phyloP scores from a whole-genome alignment of 2,329 filamentous ascomycete species.

The Gaeumannomyces sp. region DNA sequence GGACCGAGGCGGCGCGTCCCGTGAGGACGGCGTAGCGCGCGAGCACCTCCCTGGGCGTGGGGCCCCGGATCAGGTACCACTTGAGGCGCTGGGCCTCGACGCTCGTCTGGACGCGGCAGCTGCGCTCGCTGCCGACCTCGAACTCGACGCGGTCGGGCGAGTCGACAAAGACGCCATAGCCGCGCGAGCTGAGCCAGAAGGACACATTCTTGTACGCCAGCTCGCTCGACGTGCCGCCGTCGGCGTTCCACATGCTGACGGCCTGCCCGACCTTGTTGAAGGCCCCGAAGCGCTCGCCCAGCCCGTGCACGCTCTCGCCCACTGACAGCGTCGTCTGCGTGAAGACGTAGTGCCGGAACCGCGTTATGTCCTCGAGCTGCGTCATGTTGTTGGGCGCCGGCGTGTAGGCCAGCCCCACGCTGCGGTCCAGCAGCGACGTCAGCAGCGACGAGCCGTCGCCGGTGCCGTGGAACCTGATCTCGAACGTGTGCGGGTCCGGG shows the following conservation, averaged over 20 bases:
- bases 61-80: slow-evolving; percentile 68
- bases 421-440: slow-evolving; percentile 48
- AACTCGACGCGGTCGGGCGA: slow-evolving; percentile 63
- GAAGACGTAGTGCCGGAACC: slow-evolving; percentile 50
- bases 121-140: slow-evolving; percentile 69
- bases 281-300: slow-evolving; percentile 70
- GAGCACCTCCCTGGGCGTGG: slow-evolving; percentile 65
- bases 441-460: slow-evolving; percentile 40
- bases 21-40: slow-evolving; percentile 61
- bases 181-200: slow-evolving; percentile 64
- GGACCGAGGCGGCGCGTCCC: slow-evolving; percentile 57
- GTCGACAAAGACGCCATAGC: slow-evolving; percentile 73
- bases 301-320: slow-evolving; percentile 64
- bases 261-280: slow-evolving; percentile 72
- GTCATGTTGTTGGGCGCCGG: slow-evolving; percentile 46
- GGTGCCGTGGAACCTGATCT: slow-evolving; percentile 47
- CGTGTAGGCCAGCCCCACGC: slow-evolving; percentile 50
- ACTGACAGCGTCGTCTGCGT: slow-evolving; percentile 48
- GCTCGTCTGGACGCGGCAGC: slow-evolving; percentile 62
- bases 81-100: slow-evolving; percentile 64
- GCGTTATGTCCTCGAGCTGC: slow-evolving; percentile 45
- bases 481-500: slow-evolving; percentile 42
- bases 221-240: slow-evolving; percentile 61
- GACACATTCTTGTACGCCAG: slow-evolving; percentile 68
- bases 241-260: slow-evolving; percentile 58